Evolutionary conservation across 23 red algal species (phyloP), one percentile per base, ranked within the genome.

Genomic region (Gracilaria gracilis): DNA sequence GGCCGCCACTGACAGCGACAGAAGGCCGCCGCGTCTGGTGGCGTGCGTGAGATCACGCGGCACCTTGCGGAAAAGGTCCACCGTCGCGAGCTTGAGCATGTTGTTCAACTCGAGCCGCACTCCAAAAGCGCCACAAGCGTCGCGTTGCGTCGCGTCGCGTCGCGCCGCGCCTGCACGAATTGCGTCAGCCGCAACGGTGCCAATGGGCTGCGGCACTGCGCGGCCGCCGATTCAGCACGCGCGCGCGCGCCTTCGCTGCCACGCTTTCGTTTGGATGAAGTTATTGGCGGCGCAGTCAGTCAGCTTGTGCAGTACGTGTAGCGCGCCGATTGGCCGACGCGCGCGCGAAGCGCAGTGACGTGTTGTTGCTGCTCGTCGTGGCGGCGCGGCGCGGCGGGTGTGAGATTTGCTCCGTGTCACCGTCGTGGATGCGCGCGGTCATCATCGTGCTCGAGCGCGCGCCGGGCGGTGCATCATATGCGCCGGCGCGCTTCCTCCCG

Each of bases 21-120:
- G 57, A 34, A 83, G 1, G 34, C 93, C 93, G 53, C 93, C 93
- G 50, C 80, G 79, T 21, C 84, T 39, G 32, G 93, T 95, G 65
- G 86, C 67, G 40, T 95, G 87, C 9, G 93, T 95, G 27, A 90
- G 79, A 67, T 95, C 93, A n/a, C 29, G 47, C 6, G 93, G 93
- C 23, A 95, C 67, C 79, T 95, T 95, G 47, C 93, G 93, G 79
- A 95, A 95, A 37, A 95, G 55, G 78, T 95, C 93, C 0, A 95
- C 6, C 24, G 61, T 31, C 19, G 93, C 84, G 54, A 94, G 71
- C 80, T 85, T 84, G 31, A 93, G 55, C 80, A 84, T 80, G 46
- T 73, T 78, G 81, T 20, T 29, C 1, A 31, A 12, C 61, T 7
- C 42, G 11, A 4, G 42, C 42, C 42, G 61, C 25, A 65, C 23